phyloP scores from a whole-genome alignment of 2,329 filamentous ascomycete genomes.

The Clarireedia paspali region DNA sequence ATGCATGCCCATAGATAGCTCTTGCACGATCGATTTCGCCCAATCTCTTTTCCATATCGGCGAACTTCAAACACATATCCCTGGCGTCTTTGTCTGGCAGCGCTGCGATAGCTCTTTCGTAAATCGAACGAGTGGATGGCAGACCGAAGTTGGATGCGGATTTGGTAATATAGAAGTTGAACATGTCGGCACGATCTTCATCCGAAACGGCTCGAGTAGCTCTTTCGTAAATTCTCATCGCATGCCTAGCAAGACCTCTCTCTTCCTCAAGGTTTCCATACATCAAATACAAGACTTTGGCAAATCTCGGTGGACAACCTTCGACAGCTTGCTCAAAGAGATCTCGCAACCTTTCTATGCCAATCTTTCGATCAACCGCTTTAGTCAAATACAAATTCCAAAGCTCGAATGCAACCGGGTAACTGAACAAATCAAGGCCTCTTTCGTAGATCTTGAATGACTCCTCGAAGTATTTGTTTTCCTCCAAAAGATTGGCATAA shows the following conservation, averaged over 20 bases:
- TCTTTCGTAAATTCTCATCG: conserved; percentile 98
- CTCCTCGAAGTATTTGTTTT: conserved; percentile 92
- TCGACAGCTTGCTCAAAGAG: conserved; percentile 96
- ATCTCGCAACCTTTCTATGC: conserved; percentile 87
- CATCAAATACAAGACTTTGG: conserved; percentile 94
- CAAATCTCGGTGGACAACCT: conserved; percentile 89
- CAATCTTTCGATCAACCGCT: conserved; percentile 90
- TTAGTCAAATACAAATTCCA: conserved; percentile 99
- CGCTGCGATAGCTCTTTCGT: conserved; percentile 91
- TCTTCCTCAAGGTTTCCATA: conserved; percentile 97
- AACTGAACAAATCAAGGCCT: conserved; percentile 95
- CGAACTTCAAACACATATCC: conserved; percentile 98
- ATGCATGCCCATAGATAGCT: conserved; percentile 93
- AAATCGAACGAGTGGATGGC: conserved; percentile 88
- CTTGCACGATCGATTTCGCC: conserved; percentile 92
- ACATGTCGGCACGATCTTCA: conserved; percentile 94
- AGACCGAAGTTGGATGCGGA: conserved; percentile 96
- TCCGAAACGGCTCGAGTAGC: conserved; percentile 91
- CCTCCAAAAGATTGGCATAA: conserved; percentile 91
- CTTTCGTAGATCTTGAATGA: conserved; percentile 97
- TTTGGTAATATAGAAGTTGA: conserved; percentile 99
- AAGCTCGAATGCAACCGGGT: conserved; percentile 94
- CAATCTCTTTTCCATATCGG: conserved; percentile 86
- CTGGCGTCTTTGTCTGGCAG: conserved; percentile 88
- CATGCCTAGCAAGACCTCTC: conserved; percentile 84